A percentile compares a stretch with the other conserved stretches of the same genome.
Conservation (phyloP, 305 asterid species). For the Plantago coronopus region DNA sequence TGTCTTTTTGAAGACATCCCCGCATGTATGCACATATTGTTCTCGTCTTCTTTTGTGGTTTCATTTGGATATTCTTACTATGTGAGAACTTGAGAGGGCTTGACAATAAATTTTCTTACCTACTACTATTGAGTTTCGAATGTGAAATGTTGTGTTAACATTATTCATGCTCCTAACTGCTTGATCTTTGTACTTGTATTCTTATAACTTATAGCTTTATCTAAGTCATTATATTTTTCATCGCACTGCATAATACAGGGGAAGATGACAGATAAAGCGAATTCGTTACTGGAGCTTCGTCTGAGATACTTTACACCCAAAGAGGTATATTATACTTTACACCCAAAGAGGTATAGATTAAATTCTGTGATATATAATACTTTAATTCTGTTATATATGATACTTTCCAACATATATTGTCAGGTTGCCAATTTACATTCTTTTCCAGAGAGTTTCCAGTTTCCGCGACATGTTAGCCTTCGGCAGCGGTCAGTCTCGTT, state of each 20-base stretch:
- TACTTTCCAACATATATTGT: constrained; percentile 12
- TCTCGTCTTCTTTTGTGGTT: too few relatives aligned
- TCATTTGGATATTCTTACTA: too few relatives aligned
- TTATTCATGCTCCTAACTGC: constrained; percentile 10
- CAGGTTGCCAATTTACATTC: constrained; percentile 93
- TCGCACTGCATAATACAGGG: constrained; percentile 42
- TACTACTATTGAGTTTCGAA: constrained; percentile 13
- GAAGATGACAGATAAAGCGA: constrained; percentile 29
- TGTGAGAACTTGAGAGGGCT: too few relatives aligned
- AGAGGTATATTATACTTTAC: constrained; percentile 77
- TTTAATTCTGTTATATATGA: background rate
- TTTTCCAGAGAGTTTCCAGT: constrained; percentile 68
- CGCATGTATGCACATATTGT: too few relatives aligned
- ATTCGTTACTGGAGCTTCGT: constrained; percentile 48
- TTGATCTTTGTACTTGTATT: constrained; percentile 2
- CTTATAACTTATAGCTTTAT: background rate
- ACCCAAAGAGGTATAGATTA: constrained; percentile 80
- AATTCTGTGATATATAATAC: background rate
- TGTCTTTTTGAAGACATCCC: too few relatives aligned
- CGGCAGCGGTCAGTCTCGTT: constrained; percentile 64
- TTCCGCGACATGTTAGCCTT: constrained; percentile 71
- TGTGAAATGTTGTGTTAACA: constrained; percentile 6
- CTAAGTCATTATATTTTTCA: background rate
- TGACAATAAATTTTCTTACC: background rate
- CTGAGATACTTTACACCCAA: constrained; percentile 95